Percentiles rank a stretch among this genome's conserved stretches.
These are phyloP conservation scores for Penicillium macrosclerotiorum DNA, from an alignment of 495 filamentous ascomycete genomes.

Conservation along the genomic window DNA sequence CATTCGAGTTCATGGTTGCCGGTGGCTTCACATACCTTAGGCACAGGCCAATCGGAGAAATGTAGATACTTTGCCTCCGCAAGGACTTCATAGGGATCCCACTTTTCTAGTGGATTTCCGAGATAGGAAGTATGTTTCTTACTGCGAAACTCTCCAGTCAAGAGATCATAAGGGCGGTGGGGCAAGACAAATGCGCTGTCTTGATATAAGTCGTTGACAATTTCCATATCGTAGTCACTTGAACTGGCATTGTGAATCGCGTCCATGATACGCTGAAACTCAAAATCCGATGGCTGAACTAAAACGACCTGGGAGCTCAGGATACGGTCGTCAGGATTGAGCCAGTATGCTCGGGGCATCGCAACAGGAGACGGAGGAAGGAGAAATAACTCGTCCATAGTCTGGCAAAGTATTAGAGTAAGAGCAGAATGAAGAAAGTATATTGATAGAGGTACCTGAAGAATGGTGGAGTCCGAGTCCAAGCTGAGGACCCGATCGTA, in stretches of 20 bases:
- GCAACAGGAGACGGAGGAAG: constrained; percentile 49
- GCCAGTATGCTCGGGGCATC: constrained; percentile 65
- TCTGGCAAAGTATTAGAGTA: constrained; percentile 13
- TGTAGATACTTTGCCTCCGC: constrained; percentile 65
- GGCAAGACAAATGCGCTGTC: constrained; percentile 61
- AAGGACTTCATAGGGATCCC: constrained; percentile 57
- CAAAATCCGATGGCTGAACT: constrained; percentile 47
- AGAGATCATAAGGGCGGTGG: constrained; percentile 60
- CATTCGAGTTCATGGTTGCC: no score
- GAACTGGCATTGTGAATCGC: constrained; percentile 30
- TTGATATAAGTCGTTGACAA: constrained; percentile 60
- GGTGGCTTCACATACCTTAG: no score
- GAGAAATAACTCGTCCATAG: constrained; percentile 66
- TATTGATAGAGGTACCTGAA: no score
- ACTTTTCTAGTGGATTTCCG: constrained; percentile 50
- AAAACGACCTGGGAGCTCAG: constrained; percentile 57
- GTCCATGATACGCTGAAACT: constrained; percentile 47
- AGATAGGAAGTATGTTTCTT: constrained; percentile 54
- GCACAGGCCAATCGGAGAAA: constrained; percentile 69
- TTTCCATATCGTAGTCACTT: constrained; percentile 62
- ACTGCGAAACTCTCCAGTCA: constrained; percentile 62
- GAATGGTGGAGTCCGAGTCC: constrained; percentile 59
- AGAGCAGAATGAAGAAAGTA: neutral
- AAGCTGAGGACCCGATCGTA: constrained; percentile 59
- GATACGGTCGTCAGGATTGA: constrained; percentile 37